Evolutionary conservation across 2,329 filamentous ascomycete genomes (phyloP).

Genomic region (Fusarium camptoceras): DNA sequence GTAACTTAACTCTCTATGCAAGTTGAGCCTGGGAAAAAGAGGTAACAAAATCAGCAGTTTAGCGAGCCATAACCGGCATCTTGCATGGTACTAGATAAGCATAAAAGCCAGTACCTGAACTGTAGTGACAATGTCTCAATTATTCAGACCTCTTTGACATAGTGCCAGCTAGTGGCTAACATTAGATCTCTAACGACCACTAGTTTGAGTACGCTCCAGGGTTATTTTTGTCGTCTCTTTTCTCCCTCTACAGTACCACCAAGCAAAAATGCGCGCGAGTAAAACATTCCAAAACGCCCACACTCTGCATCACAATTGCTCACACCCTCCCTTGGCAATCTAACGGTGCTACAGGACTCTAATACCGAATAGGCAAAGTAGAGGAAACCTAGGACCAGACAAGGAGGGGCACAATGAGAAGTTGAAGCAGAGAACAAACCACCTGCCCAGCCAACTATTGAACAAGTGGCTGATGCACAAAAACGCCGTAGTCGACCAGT

Average conservation of each 20-base stretch:
- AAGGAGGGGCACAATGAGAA: slow-evolving; percentile 7
- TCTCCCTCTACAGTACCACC: slow-evolving; percentile 20
- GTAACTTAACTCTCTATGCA: not conserved
- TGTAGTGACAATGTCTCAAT: slow-evolving; percentile 11
- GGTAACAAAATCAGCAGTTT: slow-evolving; percentile 12
- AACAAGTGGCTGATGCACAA: slow-evolving; percentile 36
- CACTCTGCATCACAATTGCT: slow-evolving; percentile 19
- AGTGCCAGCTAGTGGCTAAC: not conserved
- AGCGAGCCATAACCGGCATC: slow-evolving; percentile 10
- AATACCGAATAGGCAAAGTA: slow-evolving; percentile 17
- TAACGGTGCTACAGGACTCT: slow-evolving; percentile 34
- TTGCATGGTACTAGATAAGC: slow-evolving; percentile 19
- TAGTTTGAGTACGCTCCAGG: slow-evolving; percentile 1
- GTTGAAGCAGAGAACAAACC: slow-evolving; percentile 15
- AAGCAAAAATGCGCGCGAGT: slow-evolving; percentile 15
- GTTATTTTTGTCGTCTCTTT: slow-evolving; percentile 32
- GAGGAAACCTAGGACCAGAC: slow-evolving; percentile 16
- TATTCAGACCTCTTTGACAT: slow-evolving; percentile 11
- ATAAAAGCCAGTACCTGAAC: slow-evolving; percentile 10
- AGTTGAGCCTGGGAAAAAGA: slow-evolving; percentile 20
- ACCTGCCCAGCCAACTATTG: slow-evolving; percentile 20
- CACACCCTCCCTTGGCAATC: slow-evolving; percentile 29
- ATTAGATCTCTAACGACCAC: slow-evolving; percentile 19
- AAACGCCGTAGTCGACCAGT: slow-evolving; percentile 35
- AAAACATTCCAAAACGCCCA: slow-evolving; percentile 32